Evolutionary conservation across 208 protist genomes (phyloP).

Genomic region (Trypanosoma avium): DNA sequence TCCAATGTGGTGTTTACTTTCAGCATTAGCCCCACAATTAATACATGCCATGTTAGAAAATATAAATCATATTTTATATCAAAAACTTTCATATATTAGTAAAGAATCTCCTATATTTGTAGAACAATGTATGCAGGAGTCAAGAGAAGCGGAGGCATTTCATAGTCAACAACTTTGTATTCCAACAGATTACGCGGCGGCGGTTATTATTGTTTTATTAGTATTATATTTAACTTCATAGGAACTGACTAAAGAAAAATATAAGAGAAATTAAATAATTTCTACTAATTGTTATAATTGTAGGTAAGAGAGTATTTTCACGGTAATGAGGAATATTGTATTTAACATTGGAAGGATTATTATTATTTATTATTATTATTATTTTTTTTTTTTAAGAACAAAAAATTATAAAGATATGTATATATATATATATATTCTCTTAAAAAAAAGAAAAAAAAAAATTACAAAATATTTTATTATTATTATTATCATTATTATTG

Average conservation of each 20-base stretch:
- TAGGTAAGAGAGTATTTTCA: too few relatives aligned
- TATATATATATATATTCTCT: too few relatives aligned
- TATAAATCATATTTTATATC: constrained; percentile 63
- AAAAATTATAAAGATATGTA: too few relatives aligned
- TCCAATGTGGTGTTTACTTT: constrained; percentile 63
- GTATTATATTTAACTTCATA: constrained; percentile 54
- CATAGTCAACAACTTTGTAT: constrained; percentile 55
- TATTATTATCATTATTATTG: constrained; percentile 14
- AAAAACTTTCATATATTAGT: constrained; percentile 71
- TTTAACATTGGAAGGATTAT: too few relatives aligned
- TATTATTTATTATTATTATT: too few relatives aligned
- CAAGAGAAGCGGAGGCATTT: constrained; percentile 38
- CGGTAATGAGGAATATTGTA: too few relatives aligned
- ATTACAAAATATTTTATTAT: constrained; percentile 16
- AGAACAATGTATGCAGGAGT: constrained; percentile 31
- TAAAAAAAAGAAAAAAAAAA: too few relatives aligned
- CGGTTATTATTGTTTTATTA: constrained; percentile 50
- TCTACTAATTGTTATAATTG: too few relatives aligned
- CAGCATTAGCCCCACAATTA: constrained; percentile 61
- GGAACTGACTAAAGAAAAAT: too few relatives aligned
- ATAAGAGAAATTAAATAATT: too few relatives aligned
- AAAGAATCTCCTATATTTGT: constrained; percentile 57
- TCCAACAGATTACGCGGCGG: constrained; percentile 64
- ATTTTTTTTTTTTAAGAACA: too few relatives aligned
- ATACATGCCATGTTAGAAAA: constrained; percentile 68